Base-by-base conservation (phyloP, 768 basidiomycete genomes). In the Mycena olivaceomarginata region DNA sequence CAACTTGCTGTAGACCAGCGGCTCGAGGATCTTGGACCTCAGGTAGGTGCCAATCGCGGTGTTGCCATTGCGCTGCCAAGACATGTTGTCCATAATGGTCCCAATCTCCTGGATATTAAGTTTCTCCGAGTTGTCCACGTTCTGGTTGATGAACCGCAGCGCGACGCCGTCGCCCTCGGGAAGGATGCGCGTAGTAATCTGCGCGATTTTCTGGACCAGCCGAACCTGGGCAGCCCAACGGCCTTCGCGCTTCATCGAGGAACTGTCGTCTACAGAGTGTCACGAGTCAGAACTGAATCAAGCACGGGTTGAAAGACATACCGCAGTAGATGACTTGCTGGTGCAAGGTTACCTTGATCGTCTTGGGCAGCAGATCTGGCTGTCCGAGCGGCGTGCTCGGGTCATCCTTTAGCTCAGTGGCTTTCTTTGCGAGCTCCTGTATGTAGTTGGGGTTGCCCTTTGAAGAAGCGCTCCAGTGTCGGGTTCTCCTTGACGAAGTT, bases 1-100 rank as follows among this genome's bases (percentile, higher is more conserved):
- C 46, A 78, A 46, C 43, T 73, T 69, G 67, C 62, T 62, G 76
- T 79, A 79, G 20, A 79, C 78, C 75, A 79, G 31, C 57, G 78
- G 78, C 75, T 79, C 56, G 59, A 79, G 78, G 57, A 79, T 77
- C 72, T 77, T 79, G 62, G 65, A 53, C n/a, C 59, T 57, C 46
- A 79, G 72, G 60, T 43, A 56, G 12, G 78, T 79, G 31, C 78
- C 78, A 67, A 79, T 71, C 51, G 57, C 48, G 53, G 75, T 79
- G 57, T 67, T 62, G 48, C 75, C 72, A 10, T 37, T 63, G n/a
- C 59, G 76, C 74, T 70, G 25, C 76, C 74, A 76, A 39, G 68
- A 66, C 69, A 76, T 70, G 37, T 41, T 59, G 53, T 70, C 64
- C 39, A 76, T 76, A 37, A 60, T 71, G 45, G 31, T 7, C 64